Evolutionary conservation across 441 rosid genomes (phyloP).

Genomic region (California macrophylla): DNA sequence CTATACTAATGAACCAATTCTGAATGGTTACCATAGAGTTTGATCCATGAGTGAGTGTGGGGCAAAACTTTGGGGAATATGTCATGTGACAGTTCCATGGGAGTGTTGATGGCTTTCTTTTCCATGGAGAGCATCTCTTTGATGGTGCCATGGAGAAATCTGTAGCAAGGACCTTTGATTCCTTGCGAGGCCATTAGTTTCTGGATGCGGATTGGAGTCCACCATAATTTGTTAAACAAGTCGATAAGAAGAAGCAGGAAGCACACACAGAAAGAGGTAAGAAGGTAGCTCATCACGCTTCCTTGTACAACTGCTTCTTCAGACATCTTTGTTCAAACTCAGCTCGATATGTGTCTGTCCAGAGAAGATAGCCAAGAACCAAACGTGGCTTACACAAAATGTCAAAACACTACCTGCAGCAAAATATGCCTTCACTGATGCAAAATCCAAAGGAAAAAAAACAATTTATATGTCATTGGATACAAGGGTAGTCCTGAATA

Average conservation of each 20-base stretch:
- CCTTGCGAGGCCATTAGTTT: conserved; percentile 29
- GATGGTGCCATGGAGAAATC: conserved; percentile 30
- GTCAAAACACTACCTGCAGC: not conserved
- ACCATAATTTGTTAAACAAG: conserved; percentile 21
- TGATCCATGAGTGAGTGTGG: conserved; percentile 28
- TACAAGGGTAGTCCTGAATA: too few species aligned
- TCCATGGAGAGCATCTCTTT: conserved; percentile 21
- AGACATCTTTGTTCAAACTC: too few species aligned
- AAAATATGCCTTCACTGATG: not conserved
- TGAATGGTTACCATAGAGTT: conserved; percentile 24
- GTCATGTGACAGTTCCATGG: conserved; percentile 22
- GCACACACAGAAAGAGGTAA: conserved; percentile 7
- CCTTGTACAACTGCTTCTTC: too few species aligned
- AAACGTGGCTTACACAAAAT: not conserved
- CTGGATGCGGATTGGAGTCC: conserved; percentile 23
- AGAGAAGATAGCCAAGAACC: not conserved
- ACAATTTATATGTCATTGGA: not conserved
- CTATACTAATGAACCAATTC: not conserved
- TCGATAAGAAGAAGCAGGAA: conserved; percentile 12
- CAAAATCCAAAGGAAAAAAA: not conserved
- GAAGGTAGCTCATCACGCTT: not conserved
- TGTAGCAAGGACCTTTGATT: conserved; percentile 31
- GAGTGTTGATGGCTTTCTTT: not conserved
- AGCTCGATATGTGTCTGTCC: not conserved
- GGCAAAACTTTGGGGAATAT: conserved; percentile 24